phyloP scores from a whole-genome alignment of 2,329 filamentous ascomycete species.

The Nannizziopsis barbatae region DNA sequence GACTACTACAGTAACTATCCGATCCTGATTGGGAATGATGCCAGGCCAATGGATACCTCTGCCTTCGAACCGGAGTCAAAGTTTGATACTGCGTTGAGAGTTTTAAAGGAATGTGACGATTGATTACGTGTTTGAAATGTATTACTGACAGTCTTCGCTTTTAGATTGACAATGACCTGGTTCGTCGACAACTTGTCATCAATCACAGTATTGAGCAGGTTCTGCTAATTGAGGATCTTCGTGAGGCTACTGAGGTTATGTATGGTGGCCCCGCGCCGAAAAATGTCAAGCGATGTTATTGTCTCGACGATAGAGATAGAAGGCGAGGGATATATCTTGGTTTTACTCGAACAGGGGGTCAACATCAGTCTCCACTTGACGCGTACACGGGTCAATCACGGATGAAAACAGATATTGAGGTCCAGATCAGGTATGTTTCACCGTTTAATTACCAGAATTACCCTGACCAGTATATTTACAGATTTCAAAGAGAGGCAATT shows the following conservation, averaged over 20 bases:
- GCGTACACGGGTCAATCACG: constrained; percentile 48
- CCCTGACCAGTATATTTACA: constrained; percentile 15
- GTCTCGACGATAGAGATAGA: constrained; percentile 53
- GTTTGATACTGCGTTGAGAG: constrained; percentile 67
- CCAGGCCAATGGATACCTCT: constrained; percentile 44
- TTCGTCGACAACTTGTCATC: constrained; percentile 75
- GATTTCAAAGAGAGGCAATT: constrained; percentile 39
- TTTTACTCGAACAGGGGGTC: constrained; percentile 38
- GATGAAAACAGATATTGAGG: constrained; percentile 68
- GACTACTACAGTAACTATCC: constrained; percentile 37
- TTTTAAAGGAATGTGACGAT: constrained; percentile 47
- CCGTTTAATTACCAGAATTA: neutral
- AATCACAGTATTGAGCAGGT: constrained; percentile 72
- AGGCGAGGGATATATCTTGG: constrained; percentile 52
- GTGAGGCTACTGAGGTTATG: constrained; percentile 59
- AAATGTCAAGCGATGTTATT: constrained; percentile 60
- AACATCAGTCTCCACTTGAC: constrained; percentile 43
- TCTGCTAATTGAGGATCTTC: constrained; percentile 59
- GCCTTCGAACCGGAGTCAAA: constrained; percentile 61
- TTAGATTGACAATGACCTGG: constrained; percentile 64
- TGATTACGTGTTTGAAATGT: neutral
- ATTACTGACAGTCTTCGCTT: neutral
- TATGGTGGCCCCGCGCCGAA: constrained; percentile 48
- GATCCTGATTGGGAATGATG: constrained; percentile 53
- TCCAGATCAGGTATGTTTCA: constrained; percentile 46